phyloP scores from a whole-genome alignment of 305 asterid species.

The Solanum hybrid region DNA sequence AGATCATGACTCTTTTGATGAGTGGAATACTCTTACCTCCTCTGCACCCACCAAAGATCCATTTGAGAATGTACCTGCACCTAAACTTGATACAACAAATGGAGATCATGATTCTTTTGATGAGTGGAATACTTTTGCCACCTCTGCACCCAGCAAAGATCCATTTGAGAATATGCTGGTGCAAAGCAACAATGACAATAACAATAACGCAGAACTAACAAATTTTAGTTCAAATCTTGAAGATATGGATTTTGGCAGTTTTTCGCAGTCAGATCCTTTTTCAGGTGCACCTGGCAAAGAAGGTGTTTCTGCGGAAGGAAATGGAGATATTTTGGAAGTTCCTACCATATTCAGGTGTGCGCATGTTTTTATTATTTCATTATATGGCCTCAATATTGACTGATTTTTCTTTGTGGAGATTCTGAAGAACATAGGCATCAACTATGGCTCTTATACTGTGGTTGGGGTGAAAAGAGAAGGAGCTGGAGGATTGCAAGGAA shows the following conservation, averaged over 20 bases:
- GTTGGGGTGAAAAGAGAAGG: background rate
- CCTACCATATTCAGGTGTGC: constrained; percentile 44
- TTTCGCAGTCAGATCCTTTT: constrained; percentile 32
- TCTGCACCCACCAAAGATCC: constrained; percentile 25
- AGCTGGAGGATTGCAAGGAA: background rate
- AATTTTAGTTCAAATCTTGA: constrained; percentile 32
- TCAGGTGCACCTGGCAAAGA: constrained; percentile 25
- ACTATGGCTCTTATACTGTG: background rate
- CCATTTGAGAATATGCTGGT: background rate
- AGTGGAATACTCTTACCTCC: constrained; percentile 63
- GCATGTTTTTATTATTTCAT: background rate
- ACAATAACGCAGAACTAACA: constrained; percentile 24
- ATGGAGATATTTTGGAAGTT: constrained; percentile 22
- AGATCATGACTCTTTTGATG: constrained; percentile 35
- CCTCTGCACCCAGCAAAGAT: background rate
- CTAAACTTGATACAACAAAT: background rate
- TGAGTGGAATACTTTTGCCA: constrained; percentile 15
- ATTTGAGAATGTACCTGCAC: constrained; percentile 18
- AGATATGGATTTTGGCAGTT: constrained; percentile 35
- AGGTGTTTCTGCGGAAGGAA: constrained; percentile 21
- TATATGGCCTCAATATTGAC: background rate
- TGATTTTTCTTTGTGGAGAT: background rate
- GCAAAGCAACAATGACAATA: background rate
- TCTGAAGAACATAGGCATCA: background rate
- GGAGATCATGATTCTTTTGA: constrained; percentile 9